These are phyloP conservation scores for Orbilia javanica DNA, from an alignment of 2,329 filamentous ascomycete genomes.

Conservation along the genomic window DNA sequence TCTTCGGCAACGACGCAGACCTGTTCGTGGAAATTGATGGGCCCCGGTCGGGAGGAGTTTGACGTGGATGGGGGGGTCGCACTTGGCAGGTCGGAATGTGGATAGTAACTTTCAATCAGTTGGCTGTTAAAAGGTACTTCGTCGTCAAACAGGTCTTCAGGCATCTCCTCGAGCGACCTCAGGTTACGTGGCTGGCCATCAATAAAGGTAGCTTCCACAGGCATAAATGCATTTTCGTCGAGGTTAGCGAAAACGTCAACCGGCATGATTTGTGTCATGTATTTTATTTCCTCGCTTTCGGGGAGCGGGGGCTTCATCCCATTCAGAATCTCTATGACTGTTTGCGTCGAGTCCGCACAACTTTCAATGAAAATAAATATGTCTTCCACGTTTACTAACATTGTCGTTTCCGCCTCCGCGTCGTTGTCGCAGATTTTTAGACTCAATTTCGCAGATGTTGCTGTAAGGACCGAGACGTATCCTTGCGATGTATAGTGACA, in stretches of 20 bases:
- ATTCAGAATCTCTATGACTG: conserved; percentile 81
- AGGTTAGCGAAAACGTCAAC: conserved; percentile 92
- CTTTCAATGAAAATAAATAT: conserved; percentile 91
- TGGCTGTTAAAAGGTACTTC: conserved; percentile 66
- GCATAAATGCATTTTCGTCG: conserved; percentile 82
- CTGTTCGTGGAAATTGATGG: conserved; percentile 70
- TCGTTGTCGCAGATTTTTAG: conserved; percentile 73
- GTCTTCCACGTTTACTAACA: conserved; percentile 86
- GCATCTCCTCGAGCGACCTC: conserved; percentile 65
- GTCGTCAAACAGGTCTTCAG: conserved; percentile 65
- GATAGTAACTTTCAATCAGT: conserved; percentile 72
- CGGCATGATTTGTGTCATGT: conserved; percentile 86
- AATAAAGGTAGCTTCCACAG: conserved; percentile 45
- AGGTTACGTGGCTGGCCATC: conserved; percentile 65
- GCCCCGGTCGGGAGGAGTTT: conserved; percentile 58
- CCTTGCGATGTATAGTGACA: conserved; percentile 73
- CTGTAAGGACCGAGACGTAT: conserved; percentile 86
- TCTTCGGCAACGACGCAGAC: conserved; percentile 72
- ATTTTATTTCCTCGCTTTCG: conserved; percentile 85
- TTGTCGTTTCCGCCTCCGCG: conserved; percentile 73
- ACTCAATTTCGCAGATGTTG: conserved; percentile 81
- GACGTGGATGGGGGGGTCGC: conserved; percentile 52
- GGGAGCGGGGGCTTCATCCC: conserved; percentile 85
- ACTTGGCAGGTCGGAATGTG: conserved; percentile 63
- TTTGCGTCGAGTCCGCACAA: conserved; percentile 96